A percentile compares a stretch with the other conserved stretches of the same genome.
Conservation (phyloP, 768 basidiomycete species). For the Omphalotus guepiniiformis region DNA sequence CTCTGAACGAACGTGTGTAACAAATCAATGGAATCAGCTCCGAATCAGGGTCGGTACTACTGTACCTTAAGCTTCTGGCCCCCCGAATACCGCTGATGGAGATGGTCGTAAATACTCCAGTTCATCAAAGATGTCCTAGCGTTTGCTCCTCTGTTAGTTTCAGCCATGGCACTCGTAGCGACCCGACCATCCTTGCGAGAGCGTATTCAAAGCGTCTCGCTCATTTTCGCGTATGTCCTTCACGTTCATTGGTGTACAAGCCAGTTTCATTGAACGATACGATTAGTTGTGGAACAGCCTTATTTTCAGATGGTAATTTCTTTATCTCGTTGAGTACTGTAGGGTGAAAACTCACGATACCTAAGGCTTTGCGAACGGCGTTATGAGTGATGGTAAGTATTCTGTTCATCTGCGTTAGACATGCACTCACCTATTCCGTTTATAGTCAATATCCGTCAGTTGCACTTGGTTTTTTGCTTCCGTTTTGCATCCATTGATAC, state of each 20-base stretch:
- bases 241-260: background rate
- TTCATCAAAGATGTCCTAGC: no score
- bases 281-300: constrained; percentile 74
- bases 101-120: no score
- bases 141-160: background rate
- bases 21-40: no score
- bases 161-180: background rate
- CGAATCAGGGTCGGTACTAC: no score
- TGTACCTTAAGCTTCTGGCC: no score
- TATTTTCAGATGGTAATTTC: constrained; percentile 75
- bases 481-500: constrained; percentile 2
- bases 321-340: background rate
- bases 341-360: background rate
- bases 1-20: no score
- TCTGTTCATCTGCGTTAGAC: constrained; percentile 1
- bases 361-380: constrained; percentile 74
- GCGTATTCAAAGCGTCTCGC: constrained; percentile 56
- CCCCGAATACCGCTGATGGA: no score
- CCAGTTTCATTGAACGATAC: constrained; percentile 6
- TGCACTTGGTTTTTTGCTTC: background rate
- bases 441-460: constrained; percentile 66
- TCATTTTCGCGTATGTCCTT: constrained; percentile 75
- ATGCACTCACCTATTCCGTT: constrained; percentile 4
- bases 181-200: constrained; percentile 8
- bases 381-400: constrained; percentile 70